Evolutionary conservation across 305 asterid genomes (phyloP).

Genomic region (Solanum hybrid): DNA sequence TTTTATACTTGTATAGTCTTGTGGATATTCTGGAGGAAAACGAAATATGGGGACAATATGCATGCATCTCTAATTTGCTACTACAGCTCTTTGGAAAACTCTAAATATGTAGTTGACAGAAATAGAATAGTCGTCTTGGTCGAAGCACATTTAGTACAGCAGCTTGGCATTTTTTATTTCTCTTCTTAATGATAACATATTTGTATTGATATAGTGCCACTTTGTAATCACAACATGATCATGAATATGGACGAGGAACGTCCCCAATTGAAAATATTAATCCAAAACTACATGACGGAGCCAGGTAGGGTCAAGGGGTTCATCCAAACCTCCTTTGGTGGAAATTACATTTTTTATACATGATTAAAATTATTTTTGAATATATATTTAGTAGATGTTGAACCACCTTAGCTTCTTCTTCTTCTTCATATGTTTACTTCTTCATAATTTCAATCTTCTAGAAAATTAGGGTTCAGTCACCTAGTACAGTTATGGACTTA

Average conservation of each 20-base stretch:
- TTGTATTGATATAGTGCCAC: background rate
- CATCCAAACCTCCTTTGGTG: background rate
- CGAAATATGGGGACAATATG: background rate
- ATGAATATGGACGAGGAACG: background rate
- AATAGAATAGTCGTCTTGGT: background rate
- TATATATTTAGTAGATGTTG: too few species aligned
- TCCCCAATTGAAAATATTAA: background rate
- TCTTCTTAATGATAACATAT: background rate
- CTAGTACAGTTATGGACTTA: background rate
- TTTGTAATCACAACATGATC: background rate
- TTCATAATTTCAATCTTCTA: background rate
- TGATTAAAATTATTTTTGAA: too few species aligned
- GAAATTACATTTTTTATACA: too few species aligned
- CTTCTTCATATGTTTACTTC: too few species aligned
- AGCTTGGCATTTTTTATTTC: background rate
- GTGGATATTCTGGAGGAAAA: background rate
- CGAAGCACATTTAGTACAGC: background rate
- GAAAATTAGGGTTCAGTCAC: background rate
- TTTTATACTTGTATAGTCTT: background rate
- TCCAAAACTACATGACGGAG: background rate
- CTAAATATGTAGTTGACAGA: background rate
- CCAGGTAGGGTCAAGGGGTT: background rate
- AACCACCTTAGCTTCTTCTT: background rate
- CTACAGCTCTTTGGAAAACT: background rate
- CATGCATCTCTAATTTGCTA: background rate